These are phyloP conservation scores for Metschnikowia baotianmanensis DNA, from an alignment of 805 yeast species.

Conservation along the genomic window DNA sequence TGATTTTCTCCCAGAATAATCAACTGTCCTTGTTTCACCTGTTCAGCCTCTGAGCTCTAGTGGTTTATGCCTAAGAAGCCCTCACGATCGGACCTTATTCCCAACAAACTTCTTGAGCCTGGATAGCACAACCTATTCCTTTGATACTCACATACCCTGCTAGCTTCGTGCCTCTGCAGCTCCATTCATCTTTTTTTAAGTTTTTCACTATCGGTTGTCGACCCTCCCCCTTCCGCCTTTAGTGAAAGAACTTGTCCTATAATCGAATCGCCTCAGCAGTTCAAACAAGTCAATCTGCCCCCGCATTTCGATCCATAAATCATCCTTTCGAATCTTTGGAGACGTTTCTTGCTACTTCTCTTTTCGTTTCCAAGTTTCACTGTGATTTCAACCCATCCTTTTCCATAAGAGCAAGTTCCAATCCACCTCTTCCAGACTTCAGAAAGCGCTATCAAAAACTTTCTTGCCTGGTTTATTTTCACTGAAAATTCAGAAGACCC, in stretches of 20 bases:
- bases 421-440: slow-evolving; percentile 34
- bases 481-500: neutral
- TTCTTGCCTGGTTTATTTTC: too few species aligned
- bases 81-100: slow-evolving; percentile 35
- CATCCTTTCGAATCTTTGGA: slow-evolving; percentile 21
- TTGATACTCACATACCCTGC: slow-evolving; percentile 1
- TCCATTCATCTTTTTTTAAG: slow-evolving; percentile 2
- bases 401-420: slow-evolving; percentile 41
- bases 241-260: slow-evolving; percentile 15
- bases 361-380: slow-evolving; percentile 37
- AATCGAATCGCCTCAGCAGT: neutral
- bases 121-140: slow-evolving; percentile 35
- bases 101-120: slow-evolving; percentile 37
- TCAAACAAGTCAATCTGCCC: neutral
- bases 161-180: slow-evolving; percentile 8
- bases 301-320: neutral
- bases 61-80: slow-evolving; percentile 46
- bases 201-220: slow-evolving; percentile 33
- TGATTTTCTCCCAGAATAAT: slow-evolving; percentile 6
- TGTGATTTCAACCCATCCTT: slow-evolving; percentile 14
- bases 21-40: slow-evolving; percentile 10
- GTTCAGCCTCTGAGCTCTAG: slow-evolving; percentile 10
- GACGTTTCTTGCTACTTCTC: slow-evolving; percentile 51
- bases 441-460: too few species aligned
- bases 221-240: slow-evolving; percentile 37